Conservation (phyloP, 2,329 filamentous ascomycete species). For the Dactylellina leptospora region DNA sequence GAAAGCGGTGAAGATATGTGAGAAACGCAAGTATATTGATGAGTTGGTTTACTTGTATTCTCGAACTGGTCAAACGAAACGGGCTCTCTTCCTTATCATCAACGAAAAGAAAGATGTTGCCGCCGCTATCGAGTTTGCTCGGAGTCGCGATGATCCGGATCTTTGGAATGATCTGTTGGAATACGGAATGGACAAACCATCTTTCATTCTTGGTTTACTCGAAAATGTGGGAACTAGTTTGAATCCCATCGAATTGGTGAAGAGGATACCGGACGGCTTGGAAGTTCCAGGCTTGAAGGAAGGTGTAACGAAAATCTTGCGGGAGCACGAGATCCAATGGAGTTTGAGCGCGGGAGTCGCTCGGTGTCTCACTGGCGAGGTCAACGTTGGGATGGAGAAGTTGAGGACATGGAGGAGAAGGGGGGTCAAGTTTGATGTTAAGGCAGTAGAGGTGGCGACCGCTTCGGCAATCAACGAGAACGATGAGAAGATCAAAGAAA, state of each 20-base stretch:
- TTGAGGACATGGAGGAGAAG: constrained; percentile 80
- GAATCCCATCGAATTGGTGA: constrained; percentile 87
- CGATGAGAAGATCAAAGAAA: constrained; percentile 55
- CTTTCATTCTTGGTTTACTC: constrained; percentile 88
- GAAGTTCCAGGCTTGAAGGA: constrained; percentile 91
- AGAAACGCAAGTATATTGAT: constrained; percentile 79
- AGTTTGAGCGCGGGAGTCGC: constrained; percentile 92
- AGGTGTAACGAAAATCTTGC: constrained; percentile 87
- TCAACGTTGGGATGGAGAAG: constrained; percentile 81
- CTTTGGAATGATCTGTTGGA: constrained; percentile 94
- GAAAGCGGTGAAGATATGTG: constrained; percentile 80
- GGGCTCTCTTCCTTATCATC: constrained; percentile 90
- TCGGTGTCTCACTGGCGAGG: constrained; percentile 84
- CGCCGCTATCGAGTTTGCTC: constrained; percentile 92
- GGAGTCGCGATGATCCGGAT: constrained; percentile 88
- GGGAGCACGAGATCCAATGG: constrained; percentile 94
- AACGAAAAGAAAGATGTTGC: constrained; percentile 89
- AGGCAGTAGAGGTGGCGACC: constrained; percentile 53
- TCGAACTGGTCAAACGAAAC: constrained; percentile 92
- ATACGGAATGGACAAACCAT: constrained; percentile 97
- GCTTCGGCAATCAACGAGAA: constrained; percentile 57
- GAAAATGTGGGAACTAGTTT: constrained; percentile 95
- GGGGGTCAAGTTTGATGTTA: constrained; percentile 87
- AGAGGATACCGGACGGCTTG: constrained; percentile 88
- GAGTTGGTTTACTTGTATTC: constrained; percentile 96